Evolutionary conservation across 305 asterid genomes (phyloP), one percentile per base, ranked within the genome.

Genomic region (Ilex paraguariensis): DNA sequence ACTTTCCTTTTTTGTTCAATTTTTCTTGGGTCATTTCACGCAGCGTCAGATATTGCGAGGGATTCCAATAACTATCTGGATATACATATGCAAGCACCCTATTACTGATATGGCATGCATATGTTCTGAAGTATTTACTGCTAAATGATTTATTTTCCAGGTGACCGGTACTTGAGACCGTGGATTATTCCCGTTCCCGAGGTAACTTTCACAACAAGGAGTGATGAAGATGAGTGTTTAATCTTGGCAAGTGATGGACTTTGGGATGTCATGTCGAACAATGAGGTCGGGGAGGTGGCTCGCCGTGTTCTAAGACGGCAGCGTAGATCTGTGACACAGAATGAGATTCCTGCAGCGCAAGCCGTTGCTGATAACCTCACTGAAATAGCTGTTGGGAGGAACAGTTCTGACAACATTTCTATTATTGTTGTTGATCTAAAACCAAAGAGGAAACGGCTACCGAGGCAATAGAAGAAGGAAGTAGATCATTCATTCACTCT

Each of bases 221-320:
- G 53, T 5, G 33, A 40, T 40, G 65, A 66, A 12, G 70, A 66
- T 13, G 64, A 62, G 68, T 68, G 67, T 63, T 56, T 68, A 45
- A 62, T 56, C 49, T 56, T 62, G 55, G 68, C 73, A 17, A 57
- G 73, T 48, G 68, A 69, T 62, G 64, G 73, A 31, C 64, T 69
- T 52, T 62, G 55, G 60, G 68, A 63, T 69, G 60, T 54, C 13
- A 52, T 69, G 54, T 62, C 68, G 2, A 62, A 58, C 49, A 54
- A 49, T 14, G 68, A 62, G 63, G 60, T 57, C 5, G 68, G 63
- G 13, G 54, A 62, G 54, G 55, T 21, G 15, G 65, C 59, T 42
- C 49, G 61, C 7, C 28, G 36, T 54, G 3, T 57, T 54, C 45
- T 69, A 7, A 67, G 45, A 44, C 21, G 59, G 74, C 14, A 32